phyloP scores from a whole-genome alignment of 495 filamentous ascomycete genomes.

The Lasiosphaeriaceae sp. region DNA sequence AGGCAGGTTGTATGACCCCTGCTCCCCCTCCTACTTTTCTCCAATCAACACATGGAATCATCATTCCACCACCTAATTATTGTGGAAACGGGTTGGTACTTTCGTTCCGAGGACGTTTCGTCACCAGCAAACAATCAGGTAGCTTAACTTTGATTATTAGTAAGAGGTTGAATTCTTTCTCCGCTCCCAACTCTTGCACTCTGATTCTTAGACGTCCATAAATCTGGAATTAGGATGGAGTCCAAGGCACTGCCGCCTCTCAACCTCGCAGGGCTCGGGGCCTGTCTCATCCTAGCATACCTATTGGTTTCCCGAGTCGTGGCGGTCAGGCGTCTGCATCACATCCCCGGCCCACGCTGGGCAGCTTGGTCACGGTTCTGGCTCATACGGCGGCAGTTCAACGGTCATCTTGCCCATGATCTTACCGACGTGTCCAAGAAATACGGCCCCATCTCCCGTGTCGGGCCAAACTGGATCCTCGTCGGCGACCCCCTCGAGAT shows the following conservation, averaged over 20 bases:
- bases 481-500: constrained; percentile 38
- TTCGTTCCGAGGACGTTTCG: too few relatives aligned
- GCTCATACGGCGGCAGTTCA: constrained; percentile 7
- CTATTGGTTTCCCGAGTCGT: constrained; percentile 1
- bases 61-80: too few relatives aligned
- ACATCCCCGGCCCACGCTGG: constrained; percentile 9
- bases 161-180: too few relatives aligned
- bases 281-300: constrained; percentile 5
- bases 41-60: too few relatives aligned
- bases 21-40: too few relatives aligned
- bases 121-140: too few relatives aligned
- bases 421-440: constrained; percentile 5
- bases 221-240: not conserved
- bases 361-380: constrained; percentile 10
- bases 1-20: too few relatives aligned
- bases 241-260: not conserved
- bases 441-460: constrained; percentile 14
- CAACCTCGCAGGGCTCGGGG: not conserved
- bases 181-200: too few relatives aligned
- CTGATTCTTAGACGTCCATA: not conserved
- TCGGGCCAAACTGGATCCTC: constrained; percentile 36
- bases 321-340: constrained; percentile 4
- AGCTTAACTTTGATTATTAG: too few relatives aligned
- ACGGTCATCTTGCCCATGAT: not conserved
- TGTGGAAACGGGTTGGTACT: too few relatives aligned